These are phyloP conservation scores for Suillus decipiens DNA, from an alignment of 768 basidiomycete genomes.

Conservation along the genomic window DNA sequence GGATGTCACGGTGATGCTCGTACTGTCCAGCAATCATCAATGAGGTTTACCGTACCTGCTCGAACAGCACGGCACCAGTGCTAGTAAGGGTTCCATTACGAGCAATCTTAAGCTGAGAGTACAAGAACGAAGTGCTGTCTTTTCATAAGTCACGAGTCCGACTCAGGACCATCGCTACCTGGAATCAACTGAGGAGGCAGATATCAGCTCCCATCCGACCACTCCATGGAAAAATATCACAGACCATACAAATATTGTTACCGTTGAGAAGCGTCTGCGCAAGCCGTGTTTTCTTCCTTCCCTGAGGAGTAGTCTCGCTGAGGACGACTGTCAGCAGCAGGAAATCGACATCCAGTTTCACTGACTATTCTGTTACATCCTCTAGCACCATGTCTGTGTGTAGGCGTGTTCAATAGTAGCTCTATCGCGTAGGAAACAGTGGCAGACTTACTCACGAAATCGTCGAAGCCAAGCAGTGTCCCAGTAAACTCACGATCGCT, in stretches of 20 bases:
- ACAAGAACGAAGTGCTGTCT: not conserved
- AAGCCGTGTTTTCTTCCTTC: conserved; percentile 77
- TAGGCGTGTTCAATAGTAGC: conserved; percentile 4
- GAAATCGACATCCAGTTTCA: conserved; percentile 16
- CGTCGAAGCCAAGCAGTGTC: conserved; percentile 93
- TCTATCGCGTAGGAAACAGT: not conserved
- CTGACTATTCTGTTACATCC: conserved; percentile 95
- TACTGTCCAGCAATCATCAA: not conserved
- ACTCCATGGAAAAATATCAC: conserved; percentile 25
- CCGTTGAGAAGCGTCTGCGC: conserved; percentile 91
- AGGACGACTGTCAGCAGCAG: conserved; percentile 6
- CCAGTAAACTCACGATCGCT: conserved; percentile 96
- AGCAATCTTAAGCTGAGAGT: not conserved
- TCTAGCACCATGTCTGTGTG: conserved; percentile 86
- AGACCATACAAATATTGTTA: conserved; percentile 95
- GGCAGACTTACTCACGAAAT: conserved; percentile 94
- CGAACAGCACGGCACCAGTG: not conserved
- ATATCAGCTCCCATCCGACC: conserved; percentile 7
- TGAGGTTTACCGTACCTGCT: not conserved
- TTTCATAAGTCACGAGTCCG: conserved; percentile 15
- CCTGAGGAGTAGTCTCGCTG: conserved; percentile 87
- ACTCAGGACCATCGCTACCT: conserved; percentile 68
- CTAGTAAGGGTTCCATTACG: not conserved
- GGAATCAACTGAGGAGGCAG: conserved; percentile 56
- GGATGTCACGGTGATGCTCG: not conserved